Evolutionary conservation across 1,139 yeast genomes (phyloP), one percentile per base, ranked within the genome.

Genomic region (Zhuliangozyma parablackwelliae): DNA sequence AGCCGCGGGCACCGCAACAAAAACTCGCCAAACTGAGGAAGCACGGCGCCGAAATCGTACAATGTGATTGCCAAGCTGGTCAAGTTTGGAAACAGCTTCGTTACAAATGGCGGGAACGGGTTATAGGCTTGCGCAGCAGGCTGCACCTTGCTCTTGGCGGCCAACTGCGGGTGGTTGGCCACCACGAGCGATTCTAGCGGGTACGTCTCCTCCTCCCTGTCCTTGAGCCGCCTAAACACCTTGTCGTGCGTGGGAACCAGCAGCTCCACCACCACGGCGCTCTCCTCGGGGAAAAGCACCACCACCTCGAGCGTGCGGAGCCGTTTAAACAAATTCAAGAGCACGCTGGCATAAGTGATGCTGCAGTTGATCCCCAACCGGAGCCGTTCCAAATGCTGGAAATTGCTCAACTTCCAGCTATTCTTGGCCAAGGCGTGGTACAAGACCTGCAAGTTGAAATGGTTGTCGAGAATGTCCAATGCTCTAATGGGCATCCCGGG

Each of bases 21-120:
- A 33, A 66, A 63, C 3, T 50, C 48, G 4, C 70, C 70, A 26
- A 67, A 55, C 7, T 36, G 38, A 9, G 60, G 65, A 13, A 60
- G 51, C 24, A 44, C 42, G 37, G 57, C 55, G 3, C 44, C 42
- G 38, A 67, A 65, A 38, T 64, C 68, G 44, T 54, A 65, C 9
- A 63, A 59, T 1, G 54, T 61, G 2, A 67, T 38, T 1, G 57
- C 51, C 10, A 67, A 43, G 26, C 50, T 58, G 1, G 48, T 52
- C 23, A 68, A 48, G 13, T 49, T 47, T 1, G 61, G 54, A 34
- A 65, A 58, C 1, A 33, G 29, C 12, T 46, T 39, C 5, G 43
- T 35, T 20, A 62, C 35, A 30, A 55, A 57, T 1, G 55, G 44
- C 0, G 66, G 66, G 29, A 44, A 47, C 4, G 65, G 63, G 37